phyloP scores from a whole-genome alignment of 2,329 filamentous ascomycete species.

The Colletotrichum orbiculare region DNA sequence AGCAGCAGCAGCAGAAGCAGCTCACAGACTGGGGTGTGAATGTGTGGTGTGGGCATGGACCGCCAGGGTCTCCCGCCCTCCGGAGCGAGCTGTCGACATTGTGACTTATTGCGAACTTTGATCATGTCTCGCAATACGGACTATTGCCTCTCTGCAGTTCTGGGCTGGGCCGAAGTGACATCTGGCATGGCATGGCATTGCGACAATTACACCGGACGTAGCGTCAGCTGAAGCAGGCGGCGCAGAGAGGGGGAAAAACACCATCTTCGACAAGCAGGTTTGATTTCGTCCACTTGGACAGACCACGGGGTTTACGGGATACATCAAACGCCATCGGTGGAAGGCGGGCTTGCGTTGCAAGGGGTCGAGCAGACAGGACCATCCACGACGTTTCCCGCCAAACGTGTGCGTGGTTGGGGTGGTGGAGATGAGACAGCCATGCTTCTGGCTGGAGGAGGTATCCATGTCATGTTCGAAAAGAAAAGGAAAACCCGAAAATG shows the following conservation, averaged over 20 bases:
- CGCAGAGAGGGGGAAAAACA: not conserved
- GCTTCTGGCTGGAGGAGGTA: not conserved
- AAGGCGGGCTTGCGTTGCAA: not conserved
- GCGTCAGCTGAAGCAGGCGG: conserved; percentile 32
- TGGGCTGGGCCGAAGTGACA: conserved; percentile 15
- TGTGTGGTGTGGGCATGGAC: conserved; percentile 19
- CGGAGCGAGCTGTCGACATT: conserved; percentile 1
- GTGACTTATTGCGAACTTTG: not conserved
- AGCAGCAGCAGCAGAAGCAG: conserved; percentile 19
- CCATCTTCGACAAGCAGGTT: conserved; percentile 6
- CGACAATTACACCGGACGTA: conserved; percentile 20
- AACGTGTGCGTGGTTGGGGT: conserved; percentile 24
- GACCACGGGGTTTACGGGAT: conserved; percentile 21
- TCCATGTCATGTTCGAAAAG: conserved; percentile 12
- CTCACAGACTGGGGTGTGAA: conserved; percentile 5
- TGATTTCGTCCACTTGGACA: conserved; percentile 19
- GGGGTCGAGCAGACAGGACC: conserved; percentile 19
- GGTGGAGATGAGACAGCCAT: conserved; percentile 35
- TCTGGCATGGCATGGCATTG: conserved; percentile 10
- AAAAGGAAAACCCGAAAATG: not conserved
- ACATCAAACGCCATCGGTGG: conserved; percentile 28
- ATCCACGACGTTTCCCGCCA: conserved; percentile 24
- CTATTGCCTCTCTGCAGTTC: conserved; percentile 32
- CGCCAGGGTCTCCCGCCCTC: conserved; percentile 9
- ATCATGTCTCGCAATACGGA: conserved; percentile 34